Conservation (phyloP, 2,329 filamentous ascomycete genomes). For the Talaromyces sp. region DNA sequence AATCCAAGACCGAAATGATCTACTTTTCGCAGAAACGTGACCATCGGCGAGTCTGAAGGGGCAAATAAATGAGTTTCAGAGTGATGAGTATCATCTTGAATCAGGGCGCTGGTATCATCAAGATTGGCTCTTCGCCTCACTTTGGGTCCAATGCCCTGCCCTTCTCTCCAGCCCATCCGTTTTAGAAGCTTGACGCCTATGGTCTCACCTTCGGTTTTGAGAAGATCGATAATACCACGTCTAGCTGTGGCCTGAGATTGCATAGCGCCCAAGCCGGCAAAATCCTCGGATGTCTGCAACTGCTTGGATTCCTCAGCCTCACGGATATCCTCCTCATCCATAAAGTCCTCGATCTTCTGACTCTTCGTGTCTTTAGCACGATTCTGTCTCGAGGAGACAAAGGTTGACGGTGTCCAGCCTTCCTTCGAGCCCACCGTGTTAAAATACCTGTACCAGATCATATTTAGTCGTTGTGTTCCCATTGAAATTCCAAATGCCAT, state of each 20-base stretch:
- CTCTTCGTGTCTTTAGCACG: slow-evolving; percentile 64
- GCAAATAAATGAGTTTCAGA: slow-evolving; percentile 69
- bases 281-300: slow-evolving; percentile 67
- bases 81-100: slow-evolving; percentile 38
- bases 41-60: slow-evolving; percentile 70
- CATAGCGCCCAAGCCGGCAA: slow-evolving; percentile 69
- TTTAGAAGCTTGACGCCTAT: slow-evolving; percentile 81
- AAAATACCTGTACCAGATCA: slow-evolving; percentile 64
- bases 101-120: slow-evolving; percentile 45
- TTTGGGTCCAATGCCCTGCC: slow-evolving; percentile 87
- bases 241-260: slow-evolving; percentile 49
- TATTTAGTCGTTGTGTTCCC: slow-evolving; percentile 30
- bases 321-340: slow-evolving; percentile 94
- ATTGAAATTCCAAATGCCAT: slow-evolving; percentile 22
- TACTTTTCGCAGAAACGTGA: slow-evolving; percentile 41
- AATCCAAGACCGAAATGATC: slow-evolving; percentile 46
- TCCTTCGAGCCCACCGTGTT: slow-evolving; percentile 98
- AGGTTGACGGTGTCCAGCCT: slow-evolving; percentile 89
- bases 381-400: slow-evolving; percentile 81
- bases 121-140: slow-evolving; percentile 68
- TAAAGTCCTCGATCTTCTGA: slow-evolving; percentile 80
- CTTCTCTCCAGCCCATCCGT: slow-evolving; percentile 93
- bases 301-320: slow-evolving; percentile 74
- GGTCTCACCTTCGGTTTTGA: slow-evolving; percentile 69
- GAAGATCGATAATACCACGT: slow-evolving; percentile 63